Evolutionary conservation across 305 asterid genomes (phyloP).

Genomic region (Stenogyne calaminthoides): DNA sequence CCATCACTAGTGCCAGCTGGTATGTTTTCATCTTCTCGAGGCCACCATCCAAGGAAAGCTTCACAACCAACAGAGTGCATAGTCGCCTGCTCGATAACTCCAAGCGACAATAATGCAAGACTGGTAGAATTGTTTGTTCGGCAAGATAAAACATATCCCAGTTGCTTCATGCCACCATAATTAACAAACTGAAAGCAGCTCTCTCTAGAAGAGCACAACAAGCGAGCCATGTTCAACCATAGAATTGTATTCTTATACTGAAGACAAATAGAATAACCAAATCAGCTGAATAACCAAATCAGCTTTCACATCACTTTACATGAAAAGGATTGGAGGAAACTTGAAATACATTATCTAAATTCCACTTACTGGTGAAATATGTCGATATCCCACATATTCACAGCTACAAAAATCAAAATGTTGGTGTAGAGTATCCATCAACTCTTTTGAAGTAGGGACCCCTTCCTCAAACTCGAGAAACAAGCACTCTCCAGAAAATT

Average conservation of each 20-base stretch:
- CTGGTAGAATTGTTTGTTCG: constrained; percentile 51
- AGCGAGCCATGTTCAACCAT: constrained; percentile 65
- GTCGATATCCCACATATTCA: constrained; percentile 49
- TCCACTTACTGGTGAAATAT: constrained; percentile 68
- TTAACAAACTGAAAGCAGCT: constrained; percentile 51
- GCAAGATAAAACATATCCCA: constrained; percentile 59
- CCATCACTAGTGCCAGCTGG: constrained; percentile 87
- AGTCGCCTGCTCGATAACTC: constrained; percentile 89
- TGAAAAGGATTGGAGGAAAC: constrained; percentile 22
- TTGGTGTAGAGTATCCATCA: constrained; percentile 56
- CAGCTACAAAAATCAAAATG: constrained; percentile 35
- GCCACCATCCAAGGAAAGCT: constrained; percentile 72
- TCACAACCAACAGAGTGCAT: constrained; percentile 89
- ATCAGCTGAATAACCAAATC: too few species aligned
- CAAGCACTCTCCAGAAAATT: constrained; percentile 48
- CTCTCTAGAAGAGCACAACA: constrained; percentile 86
- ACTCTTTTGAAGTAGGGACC: constrained; percentile 62
- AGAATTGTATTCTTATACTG: constrained; percentile 76
- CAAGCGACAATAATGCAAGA: constrained; percentile 67
- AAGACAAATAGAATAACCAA: constrained; percentile 27
- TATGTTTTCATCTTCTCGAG: constrained; percentile 64
- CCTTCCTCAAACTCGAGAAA: constrained; percentile 55
- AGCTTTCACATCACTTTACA: constrained; percentile 16
- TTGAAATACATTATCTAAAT: constrained; percentile 22
- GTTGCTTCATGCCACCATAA: constrained; percentile 92